Evolutionary conservation across 228 moss, liverwort and hornwort species (phyloP), one percentile per base, ranked within the genome.

Genomic region (Sphagnum fallax): DNA sequence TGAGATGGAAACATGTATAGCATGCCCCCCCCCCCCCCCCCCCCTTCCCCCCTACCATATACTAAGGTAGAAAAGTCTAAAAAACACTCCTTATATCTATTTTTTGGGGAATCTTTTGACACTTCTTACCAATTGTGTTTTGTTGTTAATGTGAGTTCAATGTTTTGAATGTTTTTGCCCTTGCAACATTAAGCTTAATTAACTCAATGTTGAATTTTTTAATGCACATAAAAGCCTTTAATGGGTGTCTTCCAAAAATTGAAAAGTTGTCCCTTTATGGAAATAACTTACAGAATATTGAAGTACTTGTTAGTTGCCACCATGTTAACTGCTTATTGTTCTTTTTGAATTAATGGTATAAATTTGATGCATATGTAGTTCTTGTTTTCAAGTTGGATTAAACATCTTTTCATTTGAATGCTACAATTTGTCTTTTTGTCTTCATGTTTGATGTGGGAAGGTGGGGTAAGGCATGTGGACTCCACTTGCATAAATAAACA

Each of bases 201-300:
- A 47, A 5, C 6, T 6, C 13, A 4, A 15, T 5, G 47, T 13
- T 5, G 50, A 52, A n/a, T 16, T 69, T 47, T 65, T 32, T 73
- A 60, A 61, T 71, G 73, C 90, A 95, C 89, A 88, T 96, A 73
- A 79, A 88, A 74, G 55, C 65, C 51, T 61, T 96, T 80, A 91
- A 88, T 66, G 62, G 64, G 14, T 88, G 74, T 72, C 83, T 96
- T n/a, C 75, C 70, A 48, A 75, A 72, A 50, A 68, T 96, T 18
- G 80, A 86, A 71, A 91, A 91, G 78, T 86, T 96, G 75, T 92
- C 92, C 76, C 80, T 96, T 58, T 96, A 84, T 82, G 82, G 83
- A 63, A 96, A 96, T 65, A 75, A 77, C 50, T 80, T 96, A 65
- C 75, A 77, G 52, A 74, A 62, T 14, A 82, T 96, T 77, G 86